Percentiles rank a stretch among this genome's conserved stretches.
Conservation (phyloP, 495 filamentous ascomycete species). For the Neurospora terricola region DNA sequence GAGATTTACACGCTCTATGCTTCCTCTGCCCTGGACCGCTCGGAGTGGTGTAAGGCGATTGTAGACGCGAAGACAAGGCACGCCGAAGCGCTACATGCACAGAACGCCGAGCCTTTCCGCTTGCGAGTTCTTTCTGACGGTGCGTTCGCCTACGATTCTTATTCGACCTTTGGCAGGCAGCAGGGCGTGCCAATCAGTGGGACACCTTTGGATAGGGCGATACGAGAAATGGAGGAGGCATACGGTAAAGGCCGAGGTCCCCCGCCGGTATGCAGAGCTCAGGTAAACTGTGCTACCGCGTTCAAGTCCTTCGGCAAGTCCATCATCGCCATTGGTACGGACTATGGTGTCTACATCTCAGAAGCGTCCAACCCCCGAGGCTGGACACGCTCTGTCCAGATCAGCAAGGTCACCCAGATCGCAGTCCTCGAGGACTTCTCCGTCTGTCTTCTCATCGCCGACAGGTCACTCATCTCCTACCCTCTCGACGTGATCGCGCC, state of each 20-base stretch:
- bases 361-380: slow-evolving; percentile 77
- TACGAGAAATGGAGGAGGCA: slow-evolving; percentile 71
- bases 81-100: slow-evolving; percentile 74
- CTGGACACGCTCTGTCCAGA: slow-evolving; percentile 74
- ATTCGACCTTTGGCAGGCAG: slow-evolving; percentile 34
- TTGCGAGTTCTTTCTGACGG: slow-evolving; percentile 85
- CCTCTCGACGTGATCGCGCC: slow-evolving; percentile 86
- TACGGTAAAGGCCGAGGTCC: slow-evolving; percentile 61
- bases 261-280: slow-evolving; percentile 64
- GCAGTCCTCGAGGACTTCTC: slow-evolving; percentile 93
- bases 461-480: slow-evolving; percentile 86
- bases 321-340: slow-evolving; percentile 92
- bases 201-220: slow-evolving; percentile 85
- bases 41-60: slow-evolving; percentile 90
- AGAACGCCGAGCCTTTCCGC: slow-evolving; percentile 94
- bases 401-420: slow-evolving; percentile 75
- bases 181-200: slow-evolving; percentile 56
- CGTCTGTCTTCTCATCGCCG: slow-evolving; percentile 78
- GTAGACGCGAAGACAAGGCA: slow-evolving; percentile 89
- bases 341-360: slow-evolving; percentile 84
- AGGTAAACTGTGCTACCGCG: slow-evolving; percentile 85
- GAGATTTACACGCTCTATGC: slow-evolving; percentile 86
- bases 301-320: slow-evolving; percentile 74
- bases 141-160: slow-evolving; percentile 77
- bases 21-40: slow-evolving; percentile 55